Conservation (phyloP, 345 rosid genomes). For the Citrus glauca region DNA sequence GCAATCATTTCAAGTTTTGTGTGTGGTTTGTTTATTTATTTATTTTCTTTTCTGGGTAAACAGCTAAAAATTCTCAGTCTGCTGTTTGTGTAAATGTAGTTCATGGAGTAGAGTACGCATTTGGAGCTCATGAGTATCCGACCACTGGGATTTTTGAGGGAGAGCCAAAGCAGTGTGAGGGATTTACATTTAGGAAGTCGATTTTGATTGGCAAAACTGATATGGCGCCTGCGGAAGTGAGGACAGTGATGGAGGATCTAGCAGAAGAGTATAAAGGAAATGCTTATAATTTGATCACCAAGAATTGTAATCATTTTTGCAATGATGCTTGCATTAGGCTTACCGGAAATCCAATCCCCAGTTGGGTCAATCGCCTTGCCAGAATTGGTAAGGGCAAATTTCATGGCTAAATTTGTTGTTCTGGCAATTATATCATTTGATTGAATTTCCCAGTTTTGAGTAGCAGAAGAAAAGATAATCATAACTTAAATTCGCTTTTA, state of each 20-base stretch:
- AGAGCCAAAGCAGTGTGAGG: conserved; percentile 88
- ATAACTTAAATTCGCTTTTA: not conserved
- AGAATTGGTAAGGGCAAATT: conserved; percentile 60
- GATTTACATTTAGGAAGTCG: conserved; percentile 79
- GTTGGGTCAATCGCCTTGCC: conserved; percentile 96
- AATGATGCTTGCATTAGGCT: conserved; percentile 73
- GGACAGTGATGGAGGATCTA: conserved; percentile 75
- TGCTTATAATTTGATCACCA: conserved; percentile 83
- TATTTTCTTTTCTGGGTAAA: no score
- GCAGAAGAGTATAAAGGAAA: conserved; percentile 73
- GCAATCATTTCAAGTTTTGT: not conserved
- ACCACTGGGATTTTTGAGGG: conserved; percentile 95
- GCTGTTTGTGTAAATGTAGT: conserved; percentile 38
- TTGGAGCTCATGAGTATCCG: conserved; percentile 92
- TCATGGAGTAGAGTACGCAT: conserved; percentile 92
- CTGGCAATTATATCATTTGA: not conserved
- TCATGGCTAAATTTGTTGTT: not conserved
- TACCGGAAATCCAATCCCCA: conserved; percentile 84
- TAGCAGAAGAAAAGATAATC: not conserved
- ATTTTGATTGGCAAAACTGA: conserved; percentile 89
- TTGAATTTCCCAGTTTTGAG: not conserved
- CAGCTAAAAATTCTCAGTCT: not conserved
- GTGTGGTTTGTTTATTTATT: not conserved
- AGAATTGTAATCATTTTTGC: conserved; percentile 98
- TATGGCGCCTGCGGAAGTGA: conserved; percentile 55